These are phyloP conservation scores for Termitomyces sp. DNA, from an alignment of 768 basidiomycete species.

Conservation along the genomic window DNA sequence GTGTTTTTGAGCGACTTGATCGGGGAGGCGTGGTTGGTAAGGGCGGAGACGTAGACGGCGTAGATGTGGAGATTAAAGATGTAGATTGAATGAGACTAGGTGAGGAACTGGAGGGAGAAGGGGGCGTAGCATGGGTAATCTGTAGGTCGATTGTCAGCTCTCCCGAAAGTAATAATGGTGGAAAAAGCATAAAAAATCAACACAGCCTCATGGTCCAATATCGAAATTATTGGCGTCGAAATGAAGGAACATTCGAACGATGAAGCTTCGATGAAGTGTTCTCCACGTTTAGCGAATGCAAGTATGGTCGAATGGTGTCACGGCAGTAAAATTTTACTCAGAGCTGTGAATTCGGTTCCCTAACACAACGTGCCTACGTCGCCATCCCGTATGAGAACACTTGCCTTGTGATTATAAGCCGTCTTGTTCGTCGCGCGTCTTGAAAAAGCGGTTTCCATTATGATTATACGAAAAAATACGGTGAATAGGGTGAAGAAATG, in stretches of 20 bases:
- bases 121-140: slow-evolving; percentile 26
- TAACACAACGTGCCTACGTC: background rate
- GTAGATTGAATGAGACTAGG: slow-evolving; percentile 39
- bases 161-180: background rate
- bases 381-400: background rate
- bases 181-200: background rate
- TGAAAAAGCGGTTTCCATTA: background rate
- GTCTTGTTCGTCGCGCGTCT: background rate
- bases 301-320: background rate
- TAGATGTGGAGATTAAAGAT: slow-evolving; percentile 30
- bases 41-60: slow-evolving; percentile 38
- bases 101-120: slow-evolving; percentile 33
- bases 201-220: background rate
- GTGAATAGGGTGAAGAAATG: background rate
- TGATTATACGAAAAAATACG: background rate
- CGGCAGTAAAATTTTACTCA: background rate
- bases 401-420: background rate
- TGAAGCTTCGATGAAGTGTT: background rate
- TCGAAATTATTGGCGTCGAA: background rate
- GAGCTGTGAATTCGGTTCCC: background rate
- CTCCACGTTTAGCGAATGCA: too few species aligned
- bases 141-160: slow-evolving; percentile 8
- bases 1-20: slow-evolving; percentile 34
- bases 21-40: slow-evolving; percentile 42
- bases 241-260: background rate